Conservation (phyloP, 1,284 basidiomycete genomes). For the Anthracocystis setariae region DNA sequence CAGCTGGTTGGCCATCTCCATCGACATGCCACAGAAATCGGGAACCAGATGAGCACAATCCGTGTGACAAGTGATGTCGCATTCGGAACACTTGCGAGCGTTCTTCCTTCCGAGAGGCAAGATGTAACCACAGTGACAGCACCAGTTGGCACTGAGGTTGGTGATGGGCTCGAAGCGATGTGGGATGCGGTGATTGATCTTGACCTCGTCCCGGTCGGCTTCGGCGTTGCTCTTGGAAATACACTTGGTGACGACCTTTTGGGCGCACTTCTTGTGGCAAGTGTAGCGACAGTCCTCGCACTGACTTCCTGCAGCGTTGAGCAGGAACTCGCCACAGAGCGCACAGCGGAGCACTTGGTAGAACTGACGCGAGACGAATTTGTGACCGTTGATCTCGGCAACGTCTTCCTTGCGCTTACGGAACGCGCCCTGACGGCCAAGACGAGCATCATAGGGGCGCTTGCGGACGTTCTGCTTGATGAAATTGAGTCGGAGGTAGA, state of each 20-base stretch:
- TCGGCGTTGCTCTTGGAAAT: slow-evolving; percentile 95
- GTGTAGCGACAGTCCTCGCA: slow-evolving; percentile 99
- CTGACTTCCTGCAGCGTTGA: slow-evolving; percentile 96
- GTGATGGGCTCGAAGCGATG: slow-evolving; percentile 98
- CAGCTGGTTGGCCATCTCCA: slow-evolving; percentile 97
- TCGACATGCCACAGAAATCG: slow-evolving; percentile 99
- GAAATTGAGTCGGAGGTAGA: slow-evolving; percentile 69
- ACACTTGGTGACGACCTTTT: slow-evolving; percentile 99
- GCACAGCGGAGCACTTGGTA: slow-evolving; percentile 96
- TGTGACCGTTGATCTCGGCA: slow-evolving; percentile 99
- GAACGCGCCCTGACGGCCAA: slow-evolving; percentile 96
- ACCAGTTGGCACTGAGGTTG: slow-evolving; percentile 98
- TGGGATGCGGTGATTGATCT: slow-evolving; percentile 98
- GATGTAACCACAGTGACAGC: slow-evolving; percentile 96
- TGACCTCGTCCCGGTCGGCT: slow-evolving; percentile 91
- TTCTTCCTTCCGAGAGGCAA: slow-evolving; percentile 96
- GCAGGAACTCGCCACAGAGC: slow-evolving; percentile 95
- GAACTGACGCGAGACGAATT: slow-evolving; percentile 96
- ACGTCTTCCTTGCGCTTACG: slow-evolving; percentile 98
- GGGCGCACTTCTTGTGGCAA: slow-evolving; percentile 97
- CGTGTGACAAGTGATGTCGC: slow-evolving; percentile 94
- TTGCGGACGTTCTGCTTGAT: slow-evolving; percentile 77
- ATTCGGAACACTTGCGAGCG: slow-evolving; percentile 93
- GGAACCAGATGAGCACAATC: slow-evolving; percentile 98
- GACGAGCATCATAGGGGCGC: slow-evolving; percentile 84